Percentiles rank a stretch among this genome's conserved stretches.
Conservation (phyloP, 306 rosid species). For the Datisca glomerata region DNA sequence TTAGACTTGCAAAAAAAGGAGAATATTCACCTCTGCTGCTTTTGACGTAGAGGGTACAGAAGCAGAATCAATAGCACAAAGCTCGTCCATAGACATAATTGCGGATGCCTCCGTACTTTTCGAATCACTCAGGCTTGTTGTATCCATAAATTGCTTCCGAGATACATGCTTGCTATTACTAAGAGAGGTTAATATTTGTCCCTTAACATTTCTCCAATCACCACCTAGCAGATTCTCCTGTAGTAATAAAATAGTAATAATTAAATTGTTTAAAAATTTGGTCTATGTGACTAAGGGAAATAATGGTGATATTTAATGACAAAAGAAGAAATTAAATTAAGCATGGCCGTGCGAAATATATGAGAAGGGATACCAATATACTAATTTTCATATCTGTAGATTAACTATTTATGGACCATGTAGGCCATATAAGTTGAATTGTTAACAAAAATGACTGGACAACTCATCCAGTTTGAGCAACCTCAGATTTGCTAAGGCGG, state of each 20-base stretch:
- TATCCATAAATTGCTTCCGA: slow-evolving; percentile 63
- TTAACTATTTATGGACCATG: too few species aligned
- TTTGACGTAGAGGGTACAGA: slow-evolving; percentile 72
- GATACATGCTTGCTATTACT: slow-evolving; percentile 49
- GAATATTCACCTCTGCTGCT: slow-evolving; percentile 70
- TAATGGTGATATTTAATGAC: too few species aligned
- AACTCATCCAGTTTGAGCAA: too few species aligned
- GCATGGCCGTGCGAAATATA: too few species aligned
- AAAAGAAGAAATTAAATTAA: too few species aligned
- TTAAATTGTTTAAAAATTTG: background rate
- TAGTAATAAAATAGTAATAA: background rate
- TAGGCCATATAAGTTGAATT: too few species aligned
- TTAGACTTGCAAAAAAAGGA: too few species aligned
- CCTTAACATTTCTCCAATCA: slow-evolving; percentile 85
- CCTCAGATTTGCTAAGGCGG: too few species aligned
- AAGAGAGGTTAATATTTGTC: slow-evolving; percentile 57
- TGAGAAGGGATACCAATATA: too few species aligned
- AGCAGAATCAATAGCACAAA: slow-evolving; percentile 59
- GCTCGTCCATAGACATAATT: slow-evolving; percentile 69
- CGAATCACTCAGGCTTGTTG: slow-evolving; percentile 55
- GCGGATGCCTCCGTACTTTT: slow-evolving; percentile 83
- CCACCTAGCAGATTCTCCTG: slow-evolving; percentile 60
- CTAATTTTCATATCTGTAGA: too few species aligned
- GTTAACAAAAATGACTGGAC: too few species aligned
- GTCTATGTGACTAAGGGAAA: too few species aligned